These are phyloP conservation scores for Pyricularia grisea DNA, from an alignment of 2,329 filamentous ascomycete genomes.

Conservation along the genomic window DNA sequence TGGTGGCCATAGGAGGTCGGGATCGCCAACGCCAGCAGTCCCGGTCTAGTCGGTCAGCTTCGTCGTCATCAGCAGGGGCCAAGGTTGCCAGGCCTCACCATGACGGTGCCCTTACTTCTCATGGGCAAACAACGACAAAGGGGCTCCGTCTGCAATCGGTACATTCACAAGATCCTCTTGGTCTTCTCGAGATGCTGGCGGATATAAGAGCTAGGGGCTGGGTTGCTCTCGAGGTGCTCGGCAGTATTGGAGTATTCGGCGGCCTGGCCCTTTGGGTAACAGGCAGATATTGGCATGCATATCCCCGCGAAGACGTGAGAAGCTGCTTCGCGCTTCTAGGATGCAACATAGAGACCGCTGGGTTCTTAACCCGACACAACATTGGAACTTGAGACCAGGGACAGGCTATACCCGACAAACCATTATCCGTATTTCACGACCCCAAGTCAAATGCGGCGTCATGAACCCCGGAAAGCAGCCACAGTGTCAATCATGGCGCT, in stretches of 20 bases:
- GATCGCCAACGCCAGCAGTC: background rate
- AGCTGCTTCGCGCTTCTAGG: background rate
- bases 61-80: background rate
- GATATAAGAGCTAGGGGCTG: constrained; percentile 56
- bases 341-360: background rate
- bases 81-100: background rate
- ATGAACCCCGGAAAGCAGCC: background rate
- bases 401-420: background rate
- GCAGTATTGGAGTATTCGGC: constrained; percentile 64
- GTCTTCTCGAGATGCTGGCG: constrained; percentile 61
- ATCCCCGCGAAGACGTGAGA: constrained; percentile 4
- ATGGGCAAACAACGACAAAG: background rate
- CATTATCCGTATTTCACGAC: background rate
- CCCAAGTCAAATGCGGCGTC: background rate
- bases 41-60: background rate
- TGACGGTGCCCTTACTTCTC: background rate
- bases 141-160: constrained; percentile 11
- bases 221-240: constrained; percentile 62
- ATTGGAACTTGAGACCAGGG: background rate
- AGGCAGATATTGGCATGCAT: constrained; percentile 17
- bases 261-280: constrained; percentile 57
- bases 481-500: background rate
- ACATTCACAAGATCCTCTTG: constrained; percentile 65
- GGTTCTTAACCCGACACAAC: background rate
- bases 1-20: constrained; percentile 34